Conservation (phyloP, 179 eudicot species). For the Heliamphora ciliata region DNA sequence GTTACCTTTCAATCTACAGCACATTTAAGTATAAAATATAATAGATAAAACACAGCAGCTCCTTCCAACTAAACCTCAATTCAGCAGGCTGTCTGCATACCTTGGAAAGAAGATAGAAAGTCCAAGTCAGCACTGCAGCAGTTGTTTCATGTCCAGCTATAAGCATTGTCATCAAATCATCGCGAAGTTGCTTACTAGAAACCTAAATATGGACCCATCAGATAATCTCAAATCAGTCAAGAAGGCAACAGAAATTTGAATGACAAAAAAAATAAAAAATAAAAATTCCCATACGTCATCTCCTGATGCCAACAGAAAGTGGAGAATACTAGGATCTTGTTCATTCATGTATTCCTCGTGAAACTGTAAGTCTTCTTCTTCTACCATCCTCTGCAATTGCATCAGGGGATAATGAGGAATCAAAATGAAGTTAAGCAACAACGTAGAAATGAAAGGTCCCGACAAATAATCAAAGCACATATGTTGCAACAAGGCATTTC, state of each 20-base stretch:
- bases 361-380: slow-evolving; percentile 85
- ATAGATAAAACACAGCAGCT: no score
- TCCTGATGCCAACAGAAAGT: slow-evolving; percentile 94
- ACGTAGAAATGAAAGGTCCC: not conserved
- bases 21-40: no score
- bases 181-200: slow-evolving; percentile 97
- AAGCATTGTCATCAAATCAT: slow-evolving; percentile 93
- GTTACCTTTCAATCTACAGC: no score
- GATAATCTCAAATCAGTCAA: slow-evolving; percentile 7
- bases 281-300: slow-evolving; percentile 55
- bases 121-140: slow-evolving; percentile 98
- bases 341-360: slow-evolving; percentile 97
- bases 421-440: slow-evolving; percentile 8
- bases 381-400: slow-evolving; percentile 77
- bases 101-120: slow-evolving; percentile 90
- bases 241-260: slow-evolving; percentile 7
- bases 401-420: slow-evolving; percentile 9
- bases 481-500: no score
- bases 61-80: not conserved
- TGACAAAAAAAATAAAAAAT: not conserved
- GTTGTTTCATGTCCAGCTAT: slow-evolving; percentile 99
- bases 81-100: slow-evolving; percentile 23
- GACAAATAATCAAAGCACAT: no score
- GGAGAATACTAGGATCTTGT: slow-evolving; percentile 96
- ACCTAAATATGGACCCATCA: slow-evolving; percentile 42